These are phyloP conservation scores for Halophytophthora batemanensis DNA, from an alignment of 352 stramenopile genomes.

Conservation along the genomic window DNA sequence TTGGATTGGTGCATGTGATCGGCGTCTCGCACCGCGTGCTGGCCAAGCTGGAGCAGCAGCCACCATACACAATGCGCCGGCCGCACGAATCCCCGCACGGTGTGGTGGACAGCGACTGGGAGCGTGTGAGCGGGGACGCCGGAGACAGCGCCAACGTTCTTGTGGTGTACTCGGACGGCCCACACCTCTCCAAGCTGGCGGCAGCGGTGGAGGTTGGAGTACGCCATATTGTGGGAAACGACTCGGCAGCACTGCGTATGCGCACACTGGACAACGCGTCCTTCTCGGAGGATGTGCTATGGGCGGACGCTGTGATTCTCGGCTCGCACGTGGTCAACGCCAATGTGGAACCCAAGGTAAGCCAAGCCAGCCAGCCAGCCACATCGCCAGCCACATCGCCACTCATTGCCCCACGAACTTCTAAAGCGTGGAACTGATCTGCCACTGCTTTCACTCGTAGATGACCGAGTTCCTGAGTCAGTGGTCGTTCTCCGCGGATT, in stretches of 20 bases:
- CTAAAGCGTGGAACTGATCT: background rate
- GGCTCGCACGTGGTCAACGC: constrained; percentile 85
- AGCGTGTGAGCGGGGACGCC: constrained; percentile 1
- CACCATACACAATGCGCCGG: constrained; percentile 15
- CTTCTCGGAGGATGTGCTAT: constrained; percentile 78
- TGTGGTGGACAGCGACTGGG: constrained; percentile 14
- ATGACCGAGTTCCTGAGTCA: constrained; percentile 67
- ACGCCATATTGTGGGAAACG: constrained; percentile 28
- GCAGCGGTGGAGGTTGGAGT: constrained; percentile 55
- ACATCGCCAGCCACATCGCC: too few relatives aligned
- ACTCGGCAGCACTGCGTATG: constrained; percentile 41
- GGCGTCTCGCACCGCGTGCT: constrained; percentile 38
- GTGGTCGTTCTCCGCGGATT: constrained; percentile 66
- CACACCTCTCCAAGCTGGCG: constrained; percentile 71
- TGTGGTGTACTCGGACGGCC: constrained; percentile 69
- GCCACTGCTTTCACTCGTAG: constrained; percentile 18
- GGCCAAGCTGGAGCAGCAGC: constrained; percentile 24
- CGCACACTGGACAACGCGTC: constrained; percentile 57
- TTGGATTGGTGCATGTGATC: constrained; percentile 40
- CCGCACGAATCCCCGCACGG: constrained; percentile 16
- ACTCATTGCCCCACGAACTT: background rate
- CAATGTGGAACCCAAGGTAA: constrained; percentile 83
- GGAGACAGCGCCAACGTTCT: constrained; percentile 42
- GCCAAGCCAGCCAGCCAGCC: too few relatives aligned
- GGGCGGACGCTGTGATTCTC: constrained; percentile 82